A percentile compares a stretch with the other conserved stretches of the same genome.
Conservation (phyloP, 2,329 filamentous ascomycete genomes). For the Talaromyces marneffei region DNA sequence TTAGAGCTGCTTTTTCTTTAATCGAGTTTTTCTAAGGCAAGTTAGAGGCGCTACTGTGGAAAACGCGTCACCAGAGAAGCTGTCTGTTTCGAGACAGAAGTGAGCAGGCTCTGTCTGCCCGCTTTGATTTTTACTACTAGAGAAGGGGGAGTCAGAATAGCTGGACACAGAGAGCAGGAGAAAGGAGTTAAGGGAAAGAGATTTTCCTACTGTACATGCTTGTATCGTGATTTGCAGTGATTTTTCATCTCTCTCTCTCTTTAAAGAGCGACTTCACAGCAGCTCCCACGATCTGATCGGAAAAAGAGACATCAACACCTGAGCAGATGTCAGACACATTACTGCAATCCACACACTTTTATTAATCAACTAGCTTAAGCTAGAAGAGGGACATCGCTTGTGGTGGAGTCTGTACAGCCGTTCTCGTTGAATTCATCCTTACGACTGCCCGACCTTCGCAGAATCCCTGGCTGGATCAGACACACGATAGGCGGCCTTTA, state of each 20-base stretch:
- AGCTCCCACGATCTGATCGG: neutral
- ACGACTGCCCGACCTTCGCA: slow-evolving; percentile 3
- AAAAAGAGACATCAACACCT: neutral
- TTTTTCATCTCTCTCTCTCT: neutral
- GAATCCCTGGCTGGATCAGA: neutral
- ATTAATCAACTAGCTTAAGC: slow-evolving; percentile 7
- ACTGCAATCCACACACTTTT: neutral
- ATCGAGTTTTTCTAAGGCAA: slow-evolving; percentile 21
- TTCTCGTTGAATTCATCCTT: neutral
- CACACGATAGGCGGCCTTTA: slow-evolving; percentile 5
- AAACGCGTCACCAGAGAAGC: neutral
- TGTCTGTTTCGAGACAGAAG: neutral
- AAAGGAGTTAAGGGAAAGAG: neutral
- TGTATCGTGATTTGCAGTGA: slow-evolving; percentile 9
- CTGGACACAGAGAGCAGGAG: neutral
- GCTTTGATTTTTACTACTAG: neutral
- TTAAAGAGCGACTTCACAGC: neutral
- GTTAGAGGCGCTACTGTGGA: slow-evolving; percentile 15
- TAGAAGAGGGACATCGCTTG: neutral
- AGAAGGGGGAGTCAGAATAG: neutral
- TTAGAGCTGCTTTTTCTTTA: slow-evolving; percentile 27
- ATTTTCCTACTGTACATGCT: slow-evolving; percentile 13
- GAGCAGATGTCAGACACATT: neutral
- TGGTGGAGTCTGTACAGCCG: slow-evolving; percentile 1
- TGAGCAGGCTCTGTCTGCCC: neutral